These are phyloP conservation scores for Hypoxylon lenormandii DNA, from an alignment of 495 filamentous ascomycete genomes.

Conservation along the genomic window DNA sequence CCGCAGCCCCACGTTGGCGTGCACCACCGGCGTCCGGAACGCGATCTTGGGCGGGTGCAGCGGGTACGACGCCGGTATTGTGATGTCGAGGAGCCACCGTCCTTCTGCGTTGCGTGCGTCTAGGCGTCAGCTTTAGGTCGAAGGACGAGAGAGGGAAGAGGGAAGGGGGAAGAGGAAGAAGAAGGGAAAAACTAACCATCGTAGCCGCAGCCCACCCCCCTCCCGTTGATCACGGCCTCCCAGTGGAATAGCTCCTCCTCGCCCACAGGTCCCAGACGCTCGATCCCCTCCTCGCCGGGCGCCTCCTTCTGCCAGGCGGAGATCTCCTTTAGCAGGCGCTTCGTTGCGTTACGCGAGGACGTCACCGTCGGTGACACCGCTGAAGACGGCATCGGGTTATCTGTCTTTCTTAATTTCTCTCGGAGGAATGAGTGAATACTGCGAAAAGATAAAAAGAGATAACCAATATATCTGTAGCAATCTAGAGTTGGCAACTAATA, in stretches of 20 bases:
- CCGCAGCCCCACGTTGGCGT: conserved; percentile 83
- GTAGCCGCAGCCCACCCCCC: conserved; percentile 71
- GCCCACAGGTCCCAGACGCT: conserved; percentile 73
- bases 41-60: conserved; percentile 76
- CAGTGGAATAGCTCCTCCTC: conserved; percentile 79
- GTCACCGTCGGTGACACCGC: conserved; percentile 18
- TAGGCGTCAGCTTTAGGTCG: background rate
- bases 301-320: conserved; percentile 56
- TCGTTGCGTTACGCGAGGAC: conserved; percentile 52
- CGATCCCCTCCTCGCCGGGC: conserved; percentile 57
- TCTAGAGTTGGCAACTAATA: too few species aligned
- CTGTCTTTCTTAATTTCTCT: too few species aligned
- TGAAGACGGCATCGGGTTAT: conserved; percentile 16
- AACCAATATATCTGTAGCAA: too few species aligned
- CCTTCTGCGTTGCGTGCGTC: conserved; percentile 67
- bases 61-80: conserved; percentile 82
- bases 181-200: conserved; percentile 65
- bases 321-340: conserved; percentile 60
- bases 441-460: too few species aligned
- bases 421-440: too few species aligned
- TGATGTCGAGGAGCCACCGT: conserved; percentile 83
- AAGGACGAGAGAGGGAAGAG: conserved; percentile 1
- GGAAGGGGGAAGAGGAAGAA: conserved; percentile 5
- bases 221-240: conserved; percentile 83
- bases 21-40: conserved; percentile 84